Evolutionary conservation across 495 filamentous ascomycete genomes (phyloP).

Genomic region (Neurospora tetraspora): DNA sequence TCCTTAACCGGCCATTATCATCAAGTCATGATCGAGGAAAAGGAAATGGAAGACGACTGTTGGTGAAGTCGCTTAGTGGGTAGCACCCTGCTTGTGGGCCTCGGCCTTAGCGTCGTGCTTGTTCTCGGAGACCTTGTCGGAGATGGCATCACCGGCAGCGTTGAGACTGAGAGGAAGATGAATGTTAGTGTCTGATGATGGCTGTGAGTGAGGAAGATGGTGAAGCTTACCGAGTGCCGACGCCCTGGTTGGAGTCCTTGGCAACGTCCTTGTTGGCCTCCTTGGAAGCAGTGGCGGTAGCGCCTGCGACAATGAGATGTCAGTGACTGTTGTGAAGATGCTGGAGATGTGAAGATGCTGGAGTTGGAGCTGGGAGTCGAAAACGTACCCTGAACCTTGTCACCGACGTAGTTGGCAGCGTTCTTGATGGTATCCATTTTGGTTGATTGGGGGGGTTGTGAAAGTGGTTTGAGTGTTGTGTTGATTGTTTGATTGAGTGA

Average conservation of each 20-base stretch:
- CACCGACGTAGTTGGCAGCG: slow-evolving; percentile 49
- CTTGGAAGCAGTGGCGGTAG: slow-evolving; percentile 42
- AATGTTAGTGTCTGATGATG: background rate
- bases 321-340: background rate
- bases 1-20: background rate
- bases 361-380: background rate
- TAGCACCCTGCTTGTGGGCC: slow-evolving; percentile 46
- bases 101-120: slow-evolving; percentile 45
- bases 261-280: slow-evolving; percentile 57
- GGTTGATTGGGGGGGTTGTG: slow-evolving; percentile 13
- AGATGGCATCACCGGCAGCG: slow-evolving; percentile 45
- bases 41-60: background rate
- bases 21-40: background rate
- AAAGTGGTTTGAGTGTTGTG: slow-evolving; percentile 10
- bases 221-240: slow-evolving; percentile 39
- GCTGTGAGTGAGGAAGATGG: background rate
- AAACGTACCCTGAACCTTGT: slow-evolving; percentile 42
- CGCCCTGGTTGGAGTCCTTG: slow-evolving; percentile 44
- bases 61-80: slow-evolving; percentile 35
- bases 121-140: slow-evolving; percentile 48
- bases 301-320: slow-evolving; percentile 11
- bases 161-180: slow-evolving; percentile 29
- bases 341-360: background rate
- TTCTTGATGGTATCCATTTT: slow-evolving; percentile 52
- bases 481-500: slow-evolving; percentile 12